Evolutionary conservation across 2,329 filamentous ascomycete species (phyloP).

Genomic region (Epichloe sp.): DNA sequence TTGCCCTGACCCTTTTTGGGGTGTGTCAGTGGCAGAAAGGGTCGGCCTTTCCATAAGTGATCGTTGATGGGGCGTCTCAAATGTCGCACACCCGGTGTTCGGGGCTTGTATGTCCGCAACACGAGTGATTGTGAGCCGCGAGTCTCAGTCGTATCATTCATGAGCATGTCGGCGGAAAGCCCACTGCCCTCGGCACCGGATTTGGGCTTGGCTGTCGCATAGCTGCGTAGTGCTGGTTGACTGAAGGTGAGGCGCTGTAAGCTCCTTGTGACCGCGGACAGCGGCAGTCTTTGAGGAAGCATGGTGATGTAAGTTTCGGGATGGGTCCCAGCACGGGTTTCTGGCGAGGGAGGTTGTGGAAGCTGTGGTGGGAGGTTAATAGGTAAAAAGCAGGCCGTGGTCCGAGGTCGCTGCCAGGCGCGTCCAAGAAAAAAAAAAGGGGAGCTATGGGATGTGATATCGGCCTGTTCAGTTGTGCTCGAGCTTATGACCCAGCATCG

Average conservation of each 20-base stretch:
- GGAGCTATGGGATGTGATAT: neutral
- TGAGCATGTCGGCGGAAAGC: conserved; percentile 11
- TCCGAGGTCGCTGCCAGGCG: neutral
- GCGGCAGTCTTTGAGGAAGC: conserved; percentile 18
- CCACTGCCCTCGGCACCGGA: conserved; percentile 8
- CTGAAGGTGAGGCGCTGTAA: conserved; percentile 16
- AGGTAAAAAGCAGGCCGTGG: neutral
- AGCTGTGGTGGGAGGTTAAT: neutral
- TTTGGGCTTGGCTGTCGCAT: conserved; percentile 17
- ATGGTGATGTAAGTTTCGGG: conserved; percentile 10
- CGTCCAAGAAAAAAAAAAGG: neutral
- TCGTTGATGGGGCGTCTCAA: conserved; percentile 87
- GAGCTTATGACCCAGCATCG: neutral
- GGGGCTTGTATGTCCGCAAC: conserved; percentile 81
- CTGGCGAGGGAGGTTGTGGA: neutral
- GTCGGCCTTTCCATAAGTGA: conserved; percentile 89
- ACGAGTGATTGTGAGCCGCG: conserved; percentile 25
- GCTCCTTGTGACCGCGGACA: conserved; percentile 17
- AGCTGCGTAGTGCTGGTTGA: conserved; percentile 16
- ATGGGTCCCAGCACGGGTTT: neutral
- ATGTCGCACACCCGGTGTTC: conserved; percentile 86
- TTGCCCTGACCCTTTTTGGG: conserved; percentile 87
- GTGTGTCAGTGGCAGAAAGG: conserved; percentile 70
- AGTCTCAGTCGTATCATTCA: conserved; percentile 9
- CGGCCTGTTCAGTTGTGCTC: neutral